Evolutionary conservation across 2,329 filamentous ascomycete species (phyloP).

Genomic region (Colletotrichum horii): DNA sequence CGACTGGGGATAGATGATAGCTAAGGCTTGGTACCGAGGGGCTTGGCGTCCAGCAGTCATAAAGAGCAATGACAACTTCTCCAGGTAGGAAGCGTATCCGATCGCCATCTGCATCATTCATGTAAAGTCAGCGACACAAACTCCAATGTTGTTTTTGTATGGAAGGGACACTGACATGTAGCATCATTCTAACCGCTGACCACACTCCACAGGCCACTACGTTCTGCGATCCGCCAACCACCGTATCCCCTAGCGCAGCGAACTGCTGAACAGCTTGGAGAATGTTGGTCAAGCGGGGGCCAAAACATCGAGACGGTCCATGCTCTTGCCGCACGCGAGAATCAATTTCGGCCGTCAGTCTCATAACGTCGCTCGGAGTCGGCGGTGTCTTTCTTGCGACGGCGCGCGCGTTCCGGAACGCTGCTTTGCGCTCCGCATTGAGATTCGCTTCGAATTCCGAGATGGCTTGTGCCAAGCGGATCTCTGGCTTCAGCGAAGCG

Average conservation of each 20-base stretch:
- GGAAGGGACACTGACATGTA: conserved; percentile 22
- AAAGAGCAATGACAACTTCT: background rate
- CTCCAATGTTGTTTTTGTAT: no score
- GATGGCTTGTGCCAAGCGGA: conserved; percentile 43
- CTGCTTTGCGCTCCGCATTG: conserved; percentile 37
- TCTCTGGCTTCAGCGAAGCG: conserved; percentile 32
- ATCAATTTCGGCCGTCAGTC: conserved; percentile 42
- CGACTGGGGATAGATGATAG: fast-evolving
- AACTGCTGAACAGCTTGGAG: conserved; percentile 47
- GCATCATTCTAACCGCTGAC: conserved; percentile 44
- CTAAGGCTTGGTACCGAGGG: background rate
- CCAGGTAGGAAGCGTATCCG: background rate
- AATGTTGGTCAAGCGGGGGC: conserved; percentile 44
- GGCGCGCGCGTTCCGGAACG: conserved; percentile 15
- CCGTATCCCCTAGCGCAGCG: conserved; percentile 38
- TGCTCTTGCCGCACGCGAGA: conserved; percentile 19
- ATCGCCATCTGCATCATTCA: background rate
- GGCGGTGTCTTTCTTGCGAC: conserved; percentile 29
- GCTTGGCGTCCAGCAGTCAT: background rate
- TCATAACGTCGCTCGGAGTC: conserved; percentile 39
- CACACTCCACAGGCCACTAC: conserved; percentile 49
- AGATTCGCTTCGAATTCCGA: conserved; percentile 39
- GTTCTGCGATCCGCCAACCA: conserved; percentile 47
- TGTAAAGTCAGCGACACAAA: no score
- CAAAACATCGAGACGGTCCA: conserved; percentile 34